phyloP scores from a whole-genome alignment of 768 basidiomycete species.

The Strobilomyces dryophilus region DNA sequence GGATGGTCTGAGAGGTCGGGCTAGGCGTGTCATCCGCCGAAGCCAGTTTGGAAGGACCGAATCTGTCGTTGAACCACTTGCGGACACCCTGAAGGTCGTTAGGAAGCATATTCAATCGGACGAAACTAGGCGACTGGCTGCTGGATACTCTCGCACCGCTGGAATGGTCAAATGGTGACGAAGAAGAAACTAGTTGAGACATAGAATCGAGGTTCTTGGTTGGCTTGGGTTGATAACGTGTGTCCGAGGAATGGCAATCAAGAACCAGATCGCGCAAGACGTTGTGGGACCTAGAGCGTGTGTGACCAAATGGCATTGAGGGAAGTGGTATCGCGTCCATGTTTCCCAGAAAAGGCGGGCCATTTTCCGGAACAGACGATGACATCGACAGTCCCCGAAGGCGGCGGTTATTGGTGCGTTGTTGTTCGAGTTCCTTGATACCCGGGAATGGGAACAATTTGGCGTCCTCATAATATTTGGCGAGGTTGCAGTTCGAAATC shows the following conservation, averaged over 20 bases:
- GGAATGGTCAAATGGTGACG: slow-evolving; percentile 51
- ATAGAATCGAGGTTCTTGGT: slow-evolving; percentile 35
- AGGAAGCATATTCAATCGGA: slow-evolving; percentile 48
- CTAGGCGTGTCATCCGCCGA: slow-evolving; percentile 34
- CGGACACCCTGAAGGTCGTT: slow-evolving; percentile 77
- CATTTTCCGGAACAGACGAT: slow-evolving; percentile 45
- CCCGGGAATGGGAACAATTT: slow-evolving; percentile 93
- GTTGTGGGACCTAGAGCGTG: slow-evolving; percentile 48
- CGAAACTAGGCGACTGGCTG: slow-evolving; percentile 33
- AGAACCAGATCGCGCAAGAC: slow-evolving; percentile 54
- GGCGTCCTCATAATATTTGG: slow-evolving; percentile 58
- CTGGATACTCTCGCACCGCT: slow-evolving; percentile 25
- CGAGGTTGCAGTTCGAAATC: slow-evolving; percentile 62
- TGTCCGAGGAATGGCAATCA: slow-evolving; percentile 67
- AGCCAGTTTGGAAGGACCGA: slow-evolving; percentile 40
- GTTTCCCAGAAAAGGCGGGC: slow-evolving; percentile 39
- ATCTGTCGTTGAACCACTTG: slow-evolving; percentile 70
- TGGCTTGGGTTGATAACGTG: slow-evolving; percentile 46
- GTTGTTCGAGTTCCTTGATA: slow-evolving; percentile 72
- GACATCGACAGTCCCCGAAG: slow-evolving; percentile 48
- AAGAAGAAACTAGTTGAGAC: slow-evolving; percentile 39
- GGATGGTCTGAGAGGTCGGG: slow-evolving; percentile 31
- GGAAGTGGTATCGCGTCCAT: slow-evolving; percentile 41
- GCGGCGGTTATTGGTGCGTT: slow-evolving; percentile 49
- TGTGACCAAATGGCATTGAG: slow-evolving; percentile 47